Conservation (phyloP, 2,329 filamentous ascomycete genomes). For the Trichophyton rubrum region DNA sequence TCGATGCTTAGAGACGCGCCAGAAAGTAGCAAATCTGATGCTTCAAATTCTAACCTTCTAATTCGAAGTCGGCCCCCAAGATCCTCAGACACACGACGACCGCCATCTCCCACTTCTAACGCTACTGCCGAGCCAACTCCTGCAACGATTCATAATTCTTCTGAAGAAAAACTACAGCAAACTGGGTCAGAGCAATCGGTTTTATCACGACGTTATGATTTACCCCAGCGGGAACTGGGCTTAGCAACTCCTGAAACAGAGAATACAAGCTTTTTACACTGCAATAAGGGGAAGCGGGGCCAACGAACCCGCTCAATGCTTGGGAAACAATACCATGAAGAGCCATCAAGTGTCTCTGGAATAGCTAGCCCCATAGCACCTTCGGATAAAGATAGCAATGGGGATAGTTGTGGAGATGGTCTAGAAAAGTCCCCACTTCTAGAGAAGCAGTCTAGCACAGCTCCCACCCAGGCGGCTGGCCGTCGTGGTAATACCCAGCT, state of each 20-base stretch:
- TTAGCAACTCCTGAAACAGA: conserved; percentile 33
- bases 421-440: background rate
- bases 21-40: background rate
- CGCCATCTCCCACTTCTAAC: conserved; percentile 4
- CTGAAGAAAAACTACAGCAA: background rate
- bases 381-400: background rate
- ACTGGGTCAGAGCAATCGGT: background rate
- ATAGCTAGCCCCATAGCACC: background rate
- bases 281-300: background rate
- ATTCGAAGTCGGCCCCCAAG: background rate
- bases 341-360: background rate
- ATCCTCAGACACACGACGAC: conserved; percentile 3
- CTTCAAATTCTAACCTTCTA: background rate
- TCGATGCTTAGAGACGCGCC: background rate
- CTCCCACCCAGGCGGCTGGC: background rate
- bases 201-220: conserved; percentile 3
- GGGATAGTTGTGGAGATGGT: background rate
- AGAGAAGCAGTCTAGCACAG: background rate
- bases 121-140: background rate
- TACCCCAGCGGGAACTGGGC: conserved; percentile 21
- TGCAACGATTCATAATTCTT: background rate
- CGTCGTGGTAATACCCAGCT: background rate
- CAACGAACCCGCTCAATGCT: background rate
- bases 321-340: background rate
- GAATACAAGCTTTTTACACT: conserved; percentile 18